Percentiles rank a stretch among this genome's conserved stretches.
phyloP scores from a whole-genome alignment of 495 filamentous ascomycete genomes.

The Podospora didyma region DNA sequence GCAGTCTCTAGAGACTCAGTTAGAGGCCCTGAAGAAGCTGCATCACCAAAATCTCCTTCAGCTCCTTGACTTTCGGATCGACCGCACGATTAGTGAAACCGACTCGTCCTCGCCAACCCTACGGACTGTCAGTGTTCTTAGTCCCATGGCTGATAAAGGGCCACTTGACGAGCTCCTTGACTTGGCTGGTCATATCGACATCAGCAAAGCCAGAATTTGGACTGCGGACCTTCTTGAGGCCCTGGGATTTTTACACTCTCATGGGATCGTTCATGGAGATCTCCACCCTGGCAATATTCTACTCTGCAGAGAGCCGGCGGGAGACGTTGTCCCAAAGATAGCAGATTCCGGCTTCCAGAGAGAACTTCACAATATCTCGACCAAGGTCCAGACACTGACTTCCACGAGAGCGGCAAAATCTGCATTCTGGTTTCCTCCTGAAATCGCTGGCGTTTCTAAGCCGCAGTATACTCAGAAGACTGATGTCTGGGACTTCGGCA shows the following conservation, averaged over 20 bases:
- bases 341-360: constrained; percentile 66
- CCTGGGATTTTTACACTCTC: constrained; percentile 77
- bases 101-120: constrained; percentile 32
- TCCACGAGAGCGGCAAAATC: constrained; percentile 62
- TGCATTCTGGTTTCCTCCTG: constrained; percentile 78
- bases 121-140: constrained; percentile 82
- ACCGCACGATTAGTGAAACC: constrained; percentile 37
- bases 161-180: constrained; percentile 79
- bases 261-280: constrained; percentile 74
- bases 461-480: constrained; percentile 69
- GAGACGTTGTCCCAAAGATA: constrained; percentile 61
- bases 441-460: constrained; percentile 59
- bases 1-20: constrained; percentile 58
- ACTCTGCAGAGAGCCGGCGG: constrained; percentile 54
- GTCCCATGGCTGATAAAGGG: constrained; percentile 73
- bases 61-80: constrained; percentile 77
- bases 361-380: constrained; percentile 55
- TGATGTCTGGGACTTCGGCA: constrained; percentile 91
- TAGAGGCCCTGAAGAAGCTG: constrained; percentile 69
- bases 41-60: constrained; percentile 74
- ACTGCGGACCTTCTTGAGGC: constrained; percentile 87
- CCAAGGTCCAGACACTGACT: constrained; percentile 36
- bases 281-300: constrained; percentile 76
- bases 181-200: constrained; percentile 65
- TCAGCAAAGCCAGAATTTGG: constrained; percentile 74